Base-by-base conservation (phyloP, 257 asterid species). In the Jacaranda mimosifolia region DNA sequence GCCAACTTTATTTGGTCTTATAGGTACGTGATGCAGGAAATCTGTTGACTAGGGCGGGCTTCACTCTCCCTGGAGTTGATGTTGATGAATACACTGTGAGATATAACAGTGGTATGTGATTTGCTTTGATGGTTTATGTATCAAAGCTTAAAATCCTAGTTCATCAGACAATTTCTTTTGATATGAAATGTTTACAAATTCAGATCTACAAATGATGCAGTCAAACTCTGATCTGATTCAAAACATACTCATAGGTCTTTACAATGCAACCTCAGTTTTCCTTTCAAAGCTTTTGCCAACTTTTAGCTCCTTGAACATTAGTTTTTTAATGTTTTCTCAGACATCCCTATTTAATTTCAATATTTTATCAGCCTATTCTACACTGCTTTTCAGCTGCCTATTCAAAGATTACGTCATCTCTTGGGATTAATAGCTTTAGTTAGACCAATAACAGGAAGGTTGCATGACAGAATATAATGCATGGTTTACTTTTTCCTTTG, bases 21-120 rank as follows among this genome's bases (percentile, higher is more conserved):
- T 80, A 95, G 99, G 99, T 95, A 76, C 94, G 95, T 70, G 99
- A 95, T 86, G 99, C 99, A 68, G 99, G 97, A 62, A 93, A 95
- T 85, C 91, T 95, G 70, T 85, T 93, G 87, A 95, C 99, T 53
- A 87, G 97, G 87, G 98, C 97, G 38, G 98, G 97, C 74, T 95
- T 93, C 83, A 76, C 87, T 78, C 98, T 95, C 80, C 98, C 98
- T 49, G 96, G 98, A 71, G 99, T 93, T 74, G 99, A 95, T 74
- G 97, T 95, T 70, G 98, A 93, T 77, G 97, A 95, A 70, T 91
- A 91, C 82, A 85, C 91, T 68, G 96, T 95, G 84, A 86, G 88
- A 91, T 95, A 93, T 79, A 81, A 76, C 79, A 93, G 90, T 68
- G 91, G 98, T 93, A 74, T 57, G 96, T 69, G 63, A 38, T 75